Evolutionary conservation across 768 basidiomycete genomes (phyloP).

Genomic region (Neoboletus brunneissimus): DNA sequence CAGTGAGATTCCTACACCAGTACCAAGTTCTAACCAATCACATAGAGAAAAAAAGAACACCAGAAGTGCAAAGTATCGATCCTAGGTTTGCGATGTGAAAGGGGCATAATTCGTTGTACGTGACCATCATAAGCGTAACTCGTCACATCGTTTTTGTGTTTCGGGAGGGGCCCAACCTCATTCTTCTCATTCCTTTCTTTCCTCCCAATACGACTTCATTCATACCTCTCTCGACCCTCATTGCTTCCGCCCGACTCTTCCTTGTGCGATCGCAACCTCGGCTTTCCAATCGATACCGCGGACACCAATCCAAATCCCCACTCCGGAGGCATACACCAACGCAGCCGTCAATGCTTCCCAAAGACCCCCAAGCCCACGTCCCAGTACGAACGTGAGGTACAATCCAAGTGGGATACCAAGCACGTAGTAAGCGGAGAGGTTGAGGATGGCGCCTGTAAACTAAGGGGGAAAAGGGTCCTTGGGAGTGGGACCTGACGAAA

Average conservation of each 20-base stretch:
- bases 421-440: slow-evolving; percentile 67
- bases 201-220: neutral
- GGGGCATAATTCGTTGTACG: neutral
- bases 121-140: neutral
- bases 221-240: slow-evolving; percentile 26
- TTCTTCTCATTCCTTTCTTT: neutral
- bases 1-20: neutral
- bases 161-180: neutral
- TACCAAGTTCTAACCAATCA: neutral
- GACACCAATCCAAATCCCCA: slow-evolving; percentile 54
- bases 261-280: slow-evolving; percentile 34
- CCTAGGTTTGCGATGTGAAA: neutral
- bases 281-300: slow-evolving; percentile 66
- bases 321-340: slow-evolving; percentile 56
- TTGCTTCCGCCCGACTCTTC: slow-evolving; percentile 38
- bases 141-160: neutral
- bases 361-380: slow-evolving; percentile 65
- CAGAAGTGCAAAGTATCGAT: neutral
- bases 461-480: slow-evolving; percentile 23
- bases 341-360: slow-evolving; percentile 82
- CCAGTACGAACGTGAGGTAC: slow-evolving; percentile 64
- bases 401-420: slow-evolving; percentile 83
- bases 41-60: neutral
- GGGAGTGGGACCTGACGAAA: neutral
- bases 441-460: slow-evolving; percentile 69